Evolutionary conservation across 177 flowering plant genomes (phyloP).

Genomic region (Telopea speciosissima): DNA sequence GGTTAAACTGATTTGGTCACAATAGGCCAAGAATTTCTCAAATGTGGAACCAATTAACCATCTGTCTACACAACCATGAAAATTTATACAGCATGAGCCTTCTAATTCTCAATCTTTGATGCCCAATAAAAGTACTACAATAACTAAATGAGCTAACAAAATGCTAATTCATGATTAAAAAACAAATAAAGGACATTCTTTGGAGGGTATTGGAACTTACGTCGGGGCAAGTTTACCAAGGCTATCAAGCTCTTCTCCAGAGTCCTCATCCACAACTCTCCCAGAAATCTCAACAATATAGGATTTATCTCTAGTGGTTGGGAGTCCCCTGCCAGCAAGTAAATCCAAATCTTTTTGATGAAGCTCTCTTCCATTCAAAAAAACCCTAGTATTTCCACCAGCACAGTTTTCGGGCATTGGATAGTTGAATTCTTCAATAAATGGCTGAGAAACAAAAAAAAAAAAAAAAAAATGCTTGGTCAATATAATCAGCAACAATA

Average conservation of each 20-base stretch:
- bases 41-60: neutral
- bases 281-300: conserved; percentile 70
- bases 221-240: conserved; percentile 92
- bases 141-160: neutral
- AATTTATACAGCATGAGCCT: neutral
- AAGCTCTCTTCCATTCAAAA: conserved; percentile 85
- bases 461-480: conserved; percentile 8
- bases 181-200: neutral
- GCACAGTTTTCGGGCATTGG: conserved; percentile 64
- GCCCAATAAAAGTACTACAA: neutral
- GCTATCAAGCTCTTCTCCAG: conserved; percentile 56
- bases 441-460: conserved; percentile 51
- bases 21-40: neutral
- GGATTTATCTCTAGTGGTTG: conserved; percentile 40
- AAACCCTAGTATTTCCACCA: conserved; percentile 64
- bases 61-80: neutral
- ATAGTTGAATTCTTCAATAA: conserved; percentile 66
- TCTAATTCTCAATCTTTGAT: neutral
- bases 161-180: neutral
- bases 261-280: conserved; percentile 52
- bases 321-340: conserved; percentile 72
- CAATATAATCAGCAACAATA: neutral
- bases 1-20: neutral
- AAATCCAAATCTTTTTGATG: conserved; percentile 65
- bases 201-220: conserved; percentile 36